Percentiles rank a stretch among this genome's conserved stretches.
These are phyloP conservation scores for Apiotrichum gamsii DNA, from an alignment of 1,284 basidiomycete species.

Conservation along the genomic window DNA sequence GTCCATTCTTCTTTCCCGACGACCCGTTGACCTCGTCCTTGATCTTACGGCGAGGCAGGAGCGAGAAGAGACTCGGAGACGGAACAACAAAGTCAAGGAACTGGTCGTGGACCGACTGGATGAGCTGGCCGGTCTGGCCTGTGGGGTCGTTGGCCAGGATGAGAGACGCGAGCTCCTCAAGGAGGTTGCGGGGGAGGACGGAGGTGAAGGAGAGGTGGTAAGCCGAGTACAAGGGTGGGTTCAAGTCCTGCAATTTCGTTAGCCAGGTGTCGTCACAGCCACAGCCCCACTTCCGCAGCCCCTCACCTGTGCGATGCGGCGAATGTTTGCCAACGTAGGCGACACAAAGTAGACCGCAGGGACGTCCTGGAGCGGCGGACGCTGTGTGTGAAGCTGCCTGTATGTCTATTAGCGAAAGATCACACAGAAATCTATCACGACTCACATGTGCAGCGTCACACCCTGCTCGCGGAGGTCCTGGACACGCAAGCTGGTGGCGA, in stretches of 20 bases:
- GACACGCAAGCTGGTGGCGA: conserved; percentile 89
- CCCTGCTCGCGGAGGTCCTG: conserved; percentile 95
- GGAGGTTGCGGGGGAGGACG: conserved; percentile 72
- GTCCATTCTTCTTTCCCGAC: conserved; percentile 21
- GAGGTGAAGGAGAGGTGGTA: conserved; percentile 95
- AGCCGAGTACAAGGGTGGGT: conserved; percentile 81
- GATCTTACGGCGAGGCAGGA: conserved; percentile 56
- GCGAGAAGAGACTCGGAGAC: conserved; percentile 88
- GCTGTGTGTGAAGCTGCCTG: conserved; percentile 82
- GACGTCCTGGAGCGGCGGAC: conserved; percentile 88
- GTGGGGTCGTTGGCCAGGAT: conserved; percentile 64
- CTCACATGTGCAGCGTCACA: conserved; percentile 92
- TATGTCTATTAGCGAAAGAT: not conserved
- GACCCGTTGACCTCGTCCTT: conserved; percentile 25
- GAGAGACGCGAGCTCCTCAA: conserved; percentile 88
- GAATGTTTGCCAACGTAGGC: conserved; percentile 79
- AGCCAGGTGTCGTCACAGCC: not conserved
- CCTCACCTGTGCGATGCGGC: conserved; percentile 74
- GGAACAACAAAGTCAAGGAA: conserved; percentile 96
- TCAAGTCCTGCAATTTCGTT: conserved; percentile 52
- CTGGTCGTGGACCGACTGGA: conserved; percentile 81
- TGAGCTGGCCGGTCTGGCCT: conserved; percentile 68
- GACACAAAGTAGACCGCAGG: conserved; percentile 96
- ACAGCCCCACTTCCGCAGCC: too few relatives aligned
- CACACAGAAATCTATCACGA: conserved; percentile 19